These are phyloP conservation scores for Sugiyamaella pinicola DNA, from an alignment of 1,139 yeast genomes.

Conservation along the genomic window DNA sequence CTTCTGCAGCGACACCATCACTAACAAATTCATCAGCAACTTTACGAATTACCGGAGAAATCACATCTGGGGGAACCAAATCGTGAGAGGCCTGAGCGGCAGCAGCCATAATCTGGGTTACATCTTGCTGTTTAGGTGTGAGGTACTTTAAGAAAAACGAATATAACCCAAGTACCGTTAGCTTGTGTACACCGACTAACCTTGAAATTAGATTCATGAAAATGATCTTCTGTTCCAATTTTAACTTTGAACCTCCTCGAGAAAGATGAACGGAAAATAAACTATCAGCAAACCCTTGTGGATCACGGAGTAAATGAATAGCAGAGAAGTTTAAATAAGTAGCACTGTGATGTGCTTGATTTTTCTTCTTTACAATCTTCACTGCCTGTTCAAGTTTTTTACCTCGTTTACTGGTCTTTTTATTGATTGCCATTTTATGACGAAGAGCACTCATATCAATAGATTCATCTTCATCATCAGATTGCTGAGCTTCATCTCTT, in stretches of 20 bases:
- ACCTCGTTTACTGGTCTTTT: conserved; percentile 77
- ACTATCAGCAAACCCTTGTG: conserved; percentile 94
- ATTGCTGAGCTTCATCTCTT: conserved; percentile 81
- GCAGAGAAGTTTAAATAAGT: conserved; percentile 90
- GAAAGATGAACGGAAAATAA: conserved; percentile 72
- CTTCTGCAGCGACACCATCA: conserved; percentile 97
- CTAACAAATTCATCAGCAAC: conserved; percentile 97
- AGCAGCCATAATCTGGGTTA: conserved; percentile 95
- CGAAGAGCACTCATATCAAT: conserved; percentile 54
- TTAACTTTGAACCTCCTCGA: conserved; percentile 63
- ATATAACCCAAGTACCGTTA: conserved; percentile 85
- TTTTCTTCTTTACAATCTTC: conserved; percentile 65
- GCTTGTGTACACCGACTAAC: conserved; percentile 89
- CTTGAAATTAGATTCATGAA: conserved; percentile 86
- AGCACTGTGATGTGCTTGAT: conserved; percentile 50
- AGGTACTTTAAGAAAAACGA: conserved; percentile 84
- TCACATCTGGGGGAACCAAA: conserved; percentile 91
- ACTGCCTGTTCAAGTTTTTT: conserved; percentile 75
- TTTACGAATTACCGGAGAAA: conserved; percentile 77
- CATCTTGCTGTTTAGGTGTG: conserved; percentile 92
- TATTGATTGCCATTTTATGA: conserved; percentile 82
- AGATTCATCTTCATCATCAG: conserved; percentile 70
- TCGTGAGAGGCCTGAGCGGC: conserved; percentile 97
- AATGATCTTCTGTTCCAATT: conserved; percentile 84
- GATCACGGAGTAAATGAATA: conserved; percentile 88